A percentile compares a stretch with the other conserved stretches of the same genome.
These are phyloP conservation scores for Urochloa ruziziensis DNA, from an alignment of 176 grass and related monocot genomes.

Conservation along the genomic window DNA sequence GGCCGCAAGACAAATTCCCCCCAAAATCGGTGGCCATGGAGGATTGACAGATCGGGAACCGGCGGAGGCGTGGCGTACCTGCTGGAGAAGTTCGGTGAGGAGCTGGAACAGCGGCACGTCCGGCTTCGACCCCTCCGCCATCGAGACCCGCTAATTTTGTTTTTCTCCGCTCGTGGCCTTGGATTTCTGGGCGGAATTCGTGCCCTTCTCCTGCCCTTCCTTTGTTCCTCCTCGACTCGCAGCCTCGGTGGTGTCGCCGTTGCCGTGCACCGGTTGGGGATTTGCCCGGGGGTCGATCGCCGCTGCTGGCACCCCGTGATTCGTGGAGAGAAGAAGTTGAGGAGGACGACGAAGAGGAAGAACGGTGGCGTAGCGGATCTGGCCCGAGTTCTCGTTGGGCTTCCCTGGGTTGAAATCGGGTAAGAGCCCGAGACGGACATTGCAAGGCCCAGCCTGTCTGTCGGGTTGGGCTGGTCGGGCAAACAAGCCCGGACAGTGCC, in stretches of 20 bases:
- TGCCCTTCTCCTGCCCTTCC: neutral
- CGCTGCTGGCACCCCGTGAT: neutral
- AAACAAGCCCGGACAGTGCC: too few relatives aligned
- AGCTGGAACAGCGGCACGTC: constrained; percentile 90
- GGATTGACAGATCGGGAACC: neutral
- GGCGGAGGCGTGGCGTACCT: constrained; percentile 45
- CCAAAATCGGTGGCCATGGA: neutral
- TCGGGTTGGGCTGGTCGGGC: neutral
- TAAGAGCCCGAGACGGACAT: neutral
- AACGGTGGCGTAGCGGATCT: neutral
- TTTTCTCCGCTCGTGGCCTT: neutral
- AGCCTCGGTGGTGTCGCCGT: too few relatives aligned
- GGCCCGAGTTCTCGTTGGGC: neutral
- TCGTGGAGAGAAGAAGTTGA: neutral
- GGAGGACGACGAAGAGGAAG: neutral
- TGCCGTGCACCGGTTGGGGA: constrained; percentile 7
- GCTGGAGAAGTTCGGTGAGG: constrained; percentile 67
- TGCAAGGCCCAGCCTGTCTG: neutral
- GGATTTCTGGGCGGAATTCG: neutral
- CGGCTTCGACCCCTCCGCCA: constrained; percentile 74
- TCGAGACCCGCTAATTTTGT: neutral
- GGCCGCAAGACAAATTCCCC: neutral
- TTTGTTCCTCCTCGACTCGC: neutral
- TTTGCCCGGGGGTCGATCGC: neutral
- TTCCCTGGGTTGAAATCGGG: neutral